phyloP scores from a whole-genome alignment of 2,329 filamentous ascomycete genomes.

The Fusarium piperis region DNA sequence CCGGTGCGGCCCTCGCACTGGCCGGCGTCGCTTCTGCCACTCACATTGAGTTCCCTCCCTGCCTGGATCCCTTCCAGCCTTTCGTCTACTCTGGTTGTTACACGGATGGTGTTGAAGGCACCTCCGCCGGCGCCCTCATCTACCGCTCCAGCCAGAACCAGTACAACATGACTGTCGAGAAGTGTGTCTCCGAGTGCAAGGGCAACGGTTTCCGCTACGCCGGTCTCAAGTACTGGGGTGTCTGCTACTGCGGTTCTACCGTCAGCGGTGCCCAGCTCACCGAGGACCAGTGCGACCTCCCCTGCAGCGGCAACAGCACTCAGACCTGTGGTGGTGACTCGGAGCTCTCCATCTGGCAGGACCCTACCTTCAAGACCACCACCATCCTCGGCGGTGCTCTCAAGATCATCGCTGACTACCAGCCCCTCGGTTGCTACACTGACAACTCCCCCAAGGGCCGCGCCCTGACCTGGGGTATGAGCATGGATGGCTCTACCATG shows the following conservation, averaged over 20 bases:
- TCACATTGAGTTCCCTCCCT: slow-evolving; percentile 57
- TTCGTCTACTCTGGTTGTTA: slow-evolving; percentile 62
- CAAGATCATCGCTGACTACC: slow-evolving; percentile 59
- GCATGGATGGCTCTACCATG: slow-evolving; percentile 49
- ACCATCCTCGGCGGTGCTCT: slow-evolving; percentile 50
- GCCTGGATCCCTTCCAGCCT: slow-evolving; percentile 56
- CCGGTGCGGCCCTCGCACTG: slow-evolving; percentile 52
- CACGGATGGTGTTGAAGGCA: slow-evolving; percentile 47
- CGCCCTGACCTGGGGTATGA: slow-evolving; percentile 56
- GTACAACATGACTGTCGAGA: slow-evolving; percentile 57
- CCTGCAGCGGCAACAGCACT: slow-evolving; percentile 58
- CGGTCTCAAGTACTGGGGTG: slow-evolving; percentile 61
- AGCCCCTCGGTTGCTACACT: slow-evolving; percentile 69
- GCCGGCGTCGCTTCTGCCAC: slow-evolving; percentile 51
- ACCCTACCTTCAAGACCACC: slow-evolving; percentile 59
- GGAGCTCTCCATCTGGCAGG: slow-evolving; percentile 59
- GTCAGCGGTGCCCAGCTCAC: slow-evolving; percentile 62
- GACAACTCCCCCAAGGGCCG: slow-evolving; percentile 54
- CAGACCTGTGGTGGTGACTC: slow-evolving; percentile 59
- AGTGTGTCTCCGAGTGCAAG: slow-evolving; percentile 60
- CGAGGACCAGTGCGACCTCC: slow-evolving; percentile 65
- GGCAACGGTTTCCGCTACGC: slow-evolving; percentile 62
- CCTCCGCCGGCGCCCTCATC: slow-evolving; percentile 50
- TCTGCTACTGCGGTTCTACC: slow-evolving; percentile 63
- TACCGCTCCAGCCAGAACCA: slow-evolving; percentile 53